These are phyloP conservation scores for Vachellia pachyceras DNA, from an alignment of 306 rosid species.

Conservation along the genomic window DNA sequence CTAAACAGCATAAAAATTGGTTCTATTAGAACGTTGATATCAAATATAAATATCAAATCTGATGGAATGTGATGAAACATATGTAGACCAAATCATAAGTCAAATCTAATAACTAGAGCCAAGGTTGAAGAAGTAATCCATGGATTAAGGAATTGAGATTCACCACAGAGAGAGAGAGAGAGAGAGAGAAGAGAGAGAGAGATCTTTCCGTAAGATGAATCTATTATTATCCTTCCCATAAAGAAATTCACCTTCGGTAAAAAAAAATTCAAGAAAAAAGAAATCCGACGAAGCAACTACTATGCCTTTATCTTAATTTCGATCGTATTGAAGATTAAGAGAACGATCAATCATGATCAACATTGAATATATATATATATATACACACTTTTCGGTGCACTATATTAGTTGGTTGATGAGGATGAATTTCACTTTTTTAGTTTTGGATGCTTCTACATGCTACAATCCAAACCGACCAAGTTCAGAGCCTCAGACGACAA, in stretches of 20 bases:
- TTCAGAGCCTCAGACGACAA: constrained; percentile 27
- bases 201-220: not conserved
- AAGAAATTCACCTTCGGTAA: not conserved
- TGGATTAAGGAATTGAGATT: not conserved
- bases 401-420: not conserved
- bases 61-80: not conserved
- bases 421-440: constrained; percentile 18
- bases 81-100: not conserved
- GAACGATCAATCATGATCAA: not conserved
- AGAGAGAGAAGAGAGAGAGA: too few species aligned
- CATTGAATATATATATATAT: not conserved
- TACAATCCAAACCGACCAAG: constrained; percentile 5
- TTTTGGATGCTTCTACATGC: not conserved
- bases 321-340: not conserved
- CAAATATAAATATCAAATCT: not conserved
- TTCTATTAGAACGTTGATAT: not conserved
- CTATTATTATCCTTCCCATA: not conserved
- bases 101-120: not conserved
- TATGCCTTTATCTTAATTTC: not conserved
- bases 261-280: too few species aligned
- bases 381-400: not conserved
- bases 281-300: not conserved
- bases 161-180: too few species aligned
- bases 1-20: not conserved
- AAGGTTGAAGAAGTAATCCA: not conserved